Percentiles rank a stretch among this genome's conserved stretches.
phyloP scores from a whole-genome alignment of 208 protist species.

The Trichomonas gallinae region DNA sequence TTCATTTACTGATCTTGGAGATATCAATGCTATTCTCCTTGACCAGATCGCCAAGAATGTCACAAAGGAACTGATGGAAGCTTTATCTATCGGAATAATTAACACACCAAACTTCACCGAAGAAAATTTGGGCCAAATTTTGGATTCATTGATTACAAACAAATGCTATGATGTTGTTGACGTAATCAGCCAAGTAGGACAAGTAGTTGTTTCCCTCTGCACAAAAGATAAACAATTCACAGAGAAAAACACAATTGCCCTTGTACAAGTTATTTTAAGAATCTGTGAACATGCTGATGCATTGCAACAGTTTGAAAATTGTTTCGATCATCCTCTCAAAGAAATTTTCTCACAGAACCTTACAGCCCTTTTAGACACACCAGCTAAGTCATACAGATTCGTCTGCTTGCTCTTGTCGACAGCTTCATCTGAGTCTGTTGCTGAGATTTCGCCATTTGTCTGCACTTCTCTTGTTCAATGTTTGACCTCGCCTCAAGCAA shows the following conservation, averaged over 20 bases:
- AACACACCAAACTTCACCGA: not conserved
- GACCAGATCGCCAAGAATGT: not conserved
- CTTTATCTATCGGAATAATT: not conserved
- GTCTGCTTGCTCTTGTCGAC: not conserved
- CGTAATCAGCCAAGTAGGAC: not conserved
- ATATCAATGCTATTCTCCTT: not conserved
- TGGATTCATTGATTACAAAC: not conserved
- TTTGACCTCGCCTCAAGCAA: not conserved
- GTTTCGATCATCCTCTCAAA: not conserved
- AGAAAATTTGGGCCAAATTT: not conserved
- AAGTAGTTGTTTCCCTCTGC: not conserved
- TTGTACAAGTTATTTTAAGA: not conserved
- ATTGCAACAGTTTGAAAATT: not conserved
- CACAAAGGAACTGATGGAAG: not conserved
- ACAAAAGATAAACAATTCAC: not conserved
- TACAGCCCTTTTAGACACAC: not conserved
- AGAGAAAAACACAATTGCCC: not conserved
- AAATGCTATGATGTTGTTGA: not conserved
- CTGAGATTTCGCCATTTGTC: not conserved
- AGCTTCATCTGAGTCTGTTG: not conserved
- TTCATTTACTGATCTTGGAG: not conserved
- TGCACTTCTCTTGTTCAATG: not conserved
- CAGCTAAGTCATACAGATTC: not conserved
- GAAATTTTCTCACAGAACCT: not conserved
- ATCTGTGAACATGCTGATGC: not conserved